phyloP scores from a whole-genome alignment of 768 basidiomycete genomes.

The Leccinum arenicola region DNA sequence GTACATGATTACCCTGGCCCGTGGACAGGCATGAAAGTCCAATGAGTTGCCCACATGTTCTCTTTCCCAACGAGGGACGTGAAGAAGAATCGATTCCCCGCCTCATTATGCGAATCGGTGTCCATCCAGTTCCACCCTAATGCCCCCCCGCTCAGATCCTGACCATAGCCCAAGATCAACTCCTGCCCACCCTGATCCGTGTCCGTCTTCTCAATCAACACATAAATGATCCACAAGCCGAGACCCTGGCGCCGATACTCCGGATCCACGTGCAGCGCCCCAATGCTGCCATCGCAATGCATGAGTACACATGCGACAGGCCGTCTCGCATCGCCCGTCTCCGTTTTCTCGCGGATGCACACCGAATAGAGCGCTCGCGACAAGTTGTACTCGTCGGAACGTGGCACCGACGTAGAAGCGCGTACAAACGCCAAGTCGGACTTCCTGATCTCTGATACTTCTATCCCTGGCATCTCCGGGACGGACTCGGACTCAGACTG shows the following conservation, averaged over 20 bases:
- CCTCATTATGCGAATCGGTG: conserved; percentile 2
- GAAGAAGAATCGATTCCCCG: conserved; percentile 14
- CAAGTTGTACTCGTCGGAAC: conserved; percentile 18
- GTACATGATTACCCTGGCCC: neutral
- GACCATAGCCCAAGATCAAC: neutral
- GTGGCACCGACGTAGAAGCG: conserved; percentile 10
- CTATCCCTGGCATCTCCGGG: neutral
- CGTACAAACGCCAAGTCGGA: conserved; percentile 15
- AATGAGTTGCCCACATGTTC: conserved; percentile 8
- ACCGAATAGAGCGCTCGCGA: conserved; percentile 22
- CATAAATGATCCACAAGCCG: conserved; percentile 10
- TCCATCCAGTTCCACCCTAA: conserved; percentile 25
- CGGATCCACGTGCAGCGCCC: conserved; percentile 8
- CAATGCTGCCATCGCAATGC: conserved; percentile 23
- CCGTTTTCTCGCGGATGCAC: conserved; percentile 15
- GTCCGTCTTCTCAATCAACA: conserved; percentile 10
- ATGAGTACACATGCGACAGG: conserved; percentile 17
- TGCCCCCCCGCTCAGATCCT: conserved; percentile 21
- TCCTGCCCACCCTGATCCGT: neutral
- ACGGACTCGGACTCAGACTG: neutral
- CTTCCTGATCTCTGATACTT: conserved; percentile 8
- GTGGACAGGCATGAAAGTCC: conserved; percentile 13
- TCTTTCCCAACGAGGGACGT: conserved; percentile 8
- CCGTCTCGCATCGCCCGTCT: neutral
- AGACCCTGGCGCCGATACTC: conserved; percentile 12